Conservation (phyloP, 169 alveolate genomes). For the Plasmodium chabaudi region DNA sequence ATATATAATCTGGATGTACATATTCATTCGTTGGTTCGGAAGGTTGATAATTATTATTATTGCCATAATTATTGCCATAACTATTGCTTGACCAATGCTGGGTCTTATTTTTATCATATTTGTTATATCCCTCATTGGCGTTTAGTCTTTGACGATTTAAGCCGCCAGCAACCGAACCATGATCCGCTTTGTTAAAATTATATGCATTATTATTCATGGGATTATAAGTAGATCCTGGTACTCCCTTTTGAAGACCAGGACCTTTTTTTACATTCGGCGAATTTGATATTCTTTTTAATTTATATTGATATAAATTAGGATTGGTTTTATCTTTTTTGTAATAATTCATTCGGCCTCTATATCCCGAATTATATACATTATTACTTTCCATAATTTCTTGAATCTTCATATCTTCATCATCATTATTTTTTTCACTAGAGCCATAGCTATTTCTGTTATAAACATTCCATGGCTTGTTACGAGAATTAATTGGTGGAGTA, state of each 20-base stretch:
- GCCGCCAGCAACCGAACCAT: no score
- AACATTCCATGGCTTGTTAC: slow-evolving; percentile 65
- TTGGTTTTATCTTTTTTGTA: slow-evolving; percentile 37
- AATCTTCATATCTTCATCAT: slow-evolving; percentile 71
- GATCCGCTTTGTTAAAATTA: no score
- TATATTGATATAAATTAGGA: slow-evolving; percentile 15
- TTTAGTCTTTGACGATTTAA: no score
- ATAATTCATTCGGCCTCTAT: slow-evolving; percentile 22
- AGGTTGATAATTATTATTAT: not conserved
- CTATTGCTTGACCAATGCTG: no score
- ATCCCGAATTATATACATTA: slow-evolving; percentile 14
- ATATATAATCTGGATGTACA: slow-evolving; percentile 79
- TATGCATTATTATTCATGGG: no score
- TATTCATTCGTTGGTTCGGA: slow-evolving; percentile 5
- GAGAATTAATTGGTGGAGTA: no score
- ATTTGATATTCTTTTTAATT: slow-evolving; percentile 11
- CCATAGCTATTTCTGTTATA: slow-evolving; percentile 44
- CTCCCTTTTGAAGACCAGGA: not conserved
- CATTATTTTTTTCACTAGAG: slow-evolving; percentile 2
- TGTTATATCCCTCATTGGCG: no score
- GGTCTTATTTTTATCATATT: no score
- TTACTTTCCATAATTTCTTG: slow-evolving; percentile 57
- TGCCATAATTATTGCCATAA: no score
- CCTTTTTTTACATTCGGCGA: slow-evolving; percentile 4
- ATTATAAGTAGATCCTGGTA: no score